Conservation (phyloP, 73 alveolate genomes). For the Paramecium biaurelia region DNA sequence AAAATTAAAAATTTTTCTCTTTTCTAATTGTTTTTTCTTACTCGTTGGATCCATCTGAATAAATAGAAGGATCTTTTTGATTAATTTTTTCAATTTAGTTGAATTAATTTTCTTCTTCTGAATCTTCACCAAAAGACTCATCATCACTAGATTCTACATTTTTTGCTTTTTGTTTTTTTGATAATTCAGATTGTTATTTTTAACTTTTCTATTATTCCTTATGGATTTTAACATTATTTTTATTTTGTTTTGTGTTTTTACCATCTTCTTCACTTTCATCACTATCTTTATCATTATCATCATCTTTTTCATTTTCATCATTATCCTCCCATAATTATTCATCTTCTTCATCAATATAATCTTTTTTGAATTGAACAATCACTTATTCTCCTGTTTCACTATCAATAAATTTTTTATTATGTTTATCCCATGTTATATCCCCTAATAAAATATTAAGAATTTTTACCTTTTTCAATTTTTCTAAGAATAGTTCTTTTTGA, state of each 20-base stretch:
- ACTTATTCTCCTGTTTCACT: constrained; percentile 12
- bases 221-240: not conserved
- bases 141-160: not conserved
- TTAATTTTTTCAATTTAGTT: not conserved
- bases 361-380: not conserved
- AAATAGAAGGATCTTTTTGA: not conserved
- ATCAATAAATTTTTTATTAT: constrained; percentile 24
- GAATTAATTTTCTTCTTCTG: not conserved
- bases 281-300: not conserved
- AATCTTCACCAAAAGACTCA: not conserved
- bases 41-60: constrained; percentile 12
- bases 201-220: not conserved
- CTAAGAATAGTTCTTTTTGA: constrained; percentile 44
- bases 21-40: not conserved
- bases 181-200: not conserved
- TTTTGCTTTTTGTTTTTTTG: not conserved
- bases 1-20: constrained; percentile 11
- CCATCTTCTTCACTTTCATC: not conserved
- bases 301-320: not conserved
- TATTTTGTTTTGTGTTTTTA: not conserved
- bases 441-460: not conserved
- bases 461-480: constrained; percentile 21
- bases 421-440: not conserved
- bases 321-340: constrained; percentile 45
- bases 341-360: constrained; percentile 47